Evolutionary conservation across 2,329 filamentous ascomycete species (phyloP), one percentile per base, ranked within the genome.

Genomic region (Capronia coronata): DNA sequence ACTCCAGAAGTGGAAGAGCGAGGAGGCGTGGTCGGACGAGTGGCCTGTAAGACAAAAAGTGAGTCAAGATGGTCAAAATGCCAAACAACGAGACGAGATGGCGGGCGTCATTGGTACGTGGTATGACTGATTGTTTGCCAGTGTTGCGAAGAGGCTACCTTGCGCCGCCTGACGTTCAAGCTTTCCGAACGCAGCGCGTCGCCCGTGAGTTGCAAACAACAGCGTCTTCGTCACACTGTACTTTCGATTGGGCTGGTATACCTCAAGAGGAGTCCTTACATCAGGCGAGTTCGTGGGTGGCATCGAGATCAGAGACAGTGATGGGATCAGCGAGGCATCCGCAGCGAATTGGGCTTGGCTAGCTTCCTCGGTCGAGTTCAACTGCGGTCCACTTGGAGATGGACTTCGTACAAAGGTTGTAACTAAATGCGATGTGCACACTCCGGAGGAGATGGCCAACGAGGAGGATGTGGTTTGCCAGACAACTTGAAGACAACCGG

Each of bases 261-360:
- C 16, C 14, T 41, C 53, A 43, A 51, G 48, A 45, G 45, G 48
- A 46, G 49, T 49, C 62, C 68, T 55, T 68, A 72, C 70, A 59
- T 64, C 65, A 46, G 69, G 67, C 47, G 68, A 66, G 61, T 71
- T 72, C 56, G 64, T 67, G 56, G 69, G 70, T 56, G 69, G 68
- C 67, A 70, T 71, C 54, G 55, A 59, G 29, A 11, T 8, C 29
- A 27, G 29, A 32, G 7, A 32, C 29, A 32, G 13, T 3, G 3
- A 9, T 32, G 11, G n/a, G 29, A 32, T 7, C 10, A 27, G 25
- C 6, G 25, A 27, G 5, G 25, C 25, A 5, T 27, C 13, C 13
- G 29, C 7, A 6, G 7, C 6, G 29, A 32, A 32, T 9, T 32
- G 29, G 7, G 13, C 7, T n/a, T 32, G 29, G 29, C 11, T 32